Conservation (phyloP, 768 basidiomycete genomes). For the Lactarius sanguifluus region DNA sequence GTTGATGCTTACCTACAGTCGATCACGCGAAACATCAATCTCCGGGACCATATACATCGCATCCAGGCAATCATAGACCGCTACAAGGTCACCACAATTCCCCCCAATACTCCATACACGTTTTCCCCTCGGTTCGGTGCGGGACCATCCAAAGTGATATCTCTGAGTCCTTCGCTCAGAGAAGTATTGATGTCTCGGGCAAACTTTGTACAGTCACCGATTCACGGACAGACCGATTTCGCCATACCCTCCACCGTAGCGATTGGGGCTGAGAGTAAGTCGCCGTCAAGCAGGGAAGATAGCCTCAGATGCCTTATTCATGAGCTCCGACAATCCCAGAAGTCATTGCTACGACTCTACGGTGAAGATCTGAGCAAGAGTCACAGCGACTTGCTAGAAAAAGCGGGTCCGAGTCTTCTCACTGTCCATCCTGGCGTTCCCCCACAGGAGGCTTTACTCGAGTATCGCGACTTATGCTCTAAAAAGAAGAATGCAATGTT, state of each 20-base stretch:
- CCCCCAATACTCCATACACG: background rate
- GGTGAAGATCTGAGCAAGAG: slow-evolving; percentile 13
- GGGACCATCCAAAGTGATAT: background rate
- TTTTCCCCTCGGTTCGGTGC: background rate
- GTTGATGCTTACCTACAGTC: background rate
- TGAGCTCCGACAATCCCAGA: slow-evolving; percentile 6
- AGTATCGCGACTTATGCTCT: slow-evolving; percentile 3
- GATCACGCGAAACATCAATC: background rate
- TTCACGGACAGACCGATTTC: too few species aligned
- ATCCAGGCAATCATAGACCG: background rate
- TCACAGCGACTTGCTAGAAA: background rate
- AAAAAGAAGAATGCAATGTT: background rate
- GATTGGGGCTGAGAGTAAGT: background rate
- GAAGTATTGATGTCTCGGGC: background rate
- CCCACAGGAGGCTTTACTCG: background rate
- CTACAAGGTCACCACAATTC: background rate
- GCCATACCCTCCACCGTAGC: background rate
- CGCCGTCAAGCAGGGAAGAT: background rate
- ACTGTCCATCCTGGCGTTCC: background rate
- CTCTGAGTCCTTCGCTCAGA: background rate
- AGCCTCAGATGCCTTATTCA: background rate
- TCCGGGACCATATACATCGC: background rate
- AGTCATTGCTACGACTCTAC: background rate
- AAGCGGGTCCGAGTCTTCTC: too few species aligned
- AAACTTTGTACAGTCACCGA: background rate